A percentile compares a stretch with the other conserved stretches of the same genome.
phyloP scores from a whole-genome alignment of 495 filamentous ascomycete genomes.

The Hypoxylon rickii region DNA sequence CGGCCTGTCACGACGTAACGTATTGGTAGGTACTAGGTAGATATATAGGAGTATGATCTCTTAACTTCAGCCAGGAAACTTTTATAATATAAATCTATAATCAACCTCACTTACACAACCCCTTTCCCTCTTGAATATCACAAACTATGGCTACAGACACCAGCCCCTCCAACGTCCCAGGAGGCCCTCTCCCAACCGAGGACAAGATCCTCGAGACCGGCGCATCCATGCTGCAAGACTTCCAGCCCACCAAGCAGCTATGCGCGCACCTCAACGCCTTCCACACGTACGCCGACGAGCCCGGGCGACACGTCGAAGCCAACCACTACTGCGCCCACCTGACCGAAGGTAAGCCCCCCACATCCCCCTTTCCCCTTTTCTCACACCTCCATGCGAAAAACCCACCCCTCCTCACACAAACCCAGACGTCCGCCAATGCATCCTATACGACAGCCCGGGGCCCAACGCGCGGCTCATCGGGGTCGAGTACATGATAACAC shows the following conservation, averaged over 20 bases:
- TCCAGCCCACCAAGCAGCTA: slow-evolving; percentile 73
- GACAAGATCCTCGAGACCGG: slow-evolving; percentile 38
- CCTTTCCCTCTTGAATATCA: not conserved
- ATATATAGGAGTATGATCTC: too few species aligned
- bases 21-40: too few species aligned
- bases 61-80: too few species aligned
- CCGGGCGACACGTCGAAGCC: slow-evolving; percentile 68
- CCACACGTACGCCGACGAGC: slow-evolving; percentile 76
- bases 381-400: not conserved
- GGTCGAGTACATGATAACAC: slow-evolving; percentile 91
- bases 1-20: too few species aligned
- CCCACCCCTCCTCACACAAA: slow-evolving; percentile 10
- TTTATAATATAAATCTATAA: too few species aligned
- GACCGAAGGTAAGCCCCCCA: slow-evolving; percentile 58
- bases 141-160: slow-evolving; percentile 13
- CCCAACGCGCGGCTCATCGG: slow-evolving; percentile 76
- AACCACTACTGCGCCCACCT: slow-evolving; percentile 88
- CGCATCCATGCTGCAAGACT: slow-evolving; percentile 50
- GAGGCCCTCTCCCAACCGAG: slow-evolving; percentile 24
- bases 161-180: slow-evolving; percentile 22
- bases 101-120: too few species aligned
- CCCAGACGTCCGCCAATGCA: slow-evolving; percentile 69
- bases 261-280: slow-evolving; percentile 88
- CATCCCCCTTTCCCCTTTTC: not conserved
- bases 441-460: slow-evolving; percentile 75